Percentiles rank a stretch among this genome's conserved stretches.
Conservation (phyloP, 148 eudicot species). For the Cornus controversa region DNA sequence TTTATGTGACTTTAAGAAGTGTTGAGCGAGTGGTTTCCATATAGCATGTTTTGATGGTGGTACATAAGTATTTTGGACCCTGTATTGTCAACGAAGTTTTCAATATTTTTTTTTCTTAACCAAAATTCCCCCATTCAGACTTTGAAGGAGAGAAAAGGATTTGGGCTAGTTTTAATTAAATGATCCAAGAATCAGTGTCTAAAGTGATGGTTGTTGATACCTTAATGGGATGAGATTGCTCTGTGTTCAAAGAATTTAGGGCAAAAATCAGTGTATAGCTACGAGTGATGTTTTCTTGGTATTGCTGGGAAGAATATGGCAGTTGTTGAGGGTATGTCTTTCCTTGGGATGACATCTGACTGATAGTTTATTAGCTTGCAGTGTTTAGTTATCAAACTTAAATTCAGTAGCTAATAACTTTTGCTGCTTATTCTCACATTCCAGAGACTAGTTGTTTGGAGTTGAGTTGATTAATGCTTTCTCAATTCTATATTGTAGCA, state of each 20-base stretch:
- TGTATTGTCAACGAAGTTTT: background rate
- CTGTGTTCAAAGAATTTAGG: background rate
- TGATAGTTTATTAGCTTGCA: background rate
- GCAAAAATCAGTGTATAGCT: background rate
- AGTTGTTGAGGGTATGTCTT: background rate
- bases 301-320: background rate
- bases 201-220: background rate
- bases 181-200: background rate
- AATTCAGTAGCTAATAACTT: background rate
- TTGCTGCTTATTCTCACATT: background rate
- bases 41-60: background rate
- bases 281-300: background rate
- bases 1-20: background rate
- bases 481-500: background rate
- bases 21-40: background rate
- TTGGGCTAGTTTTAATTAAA: background rate
- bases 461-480: background rate
- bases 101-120: background rate
- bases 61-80: background rate
- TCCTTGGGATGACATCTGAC: background rate
- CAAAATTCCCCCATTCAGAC: background rate
- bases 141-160: background rate
- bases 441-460: background rate
- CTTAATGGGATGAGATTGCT: background rate
- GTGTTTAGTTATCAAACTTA: background rate